Conservation (phyloP, 129 eudicot species). For the Escallonia rubra region DNA sequence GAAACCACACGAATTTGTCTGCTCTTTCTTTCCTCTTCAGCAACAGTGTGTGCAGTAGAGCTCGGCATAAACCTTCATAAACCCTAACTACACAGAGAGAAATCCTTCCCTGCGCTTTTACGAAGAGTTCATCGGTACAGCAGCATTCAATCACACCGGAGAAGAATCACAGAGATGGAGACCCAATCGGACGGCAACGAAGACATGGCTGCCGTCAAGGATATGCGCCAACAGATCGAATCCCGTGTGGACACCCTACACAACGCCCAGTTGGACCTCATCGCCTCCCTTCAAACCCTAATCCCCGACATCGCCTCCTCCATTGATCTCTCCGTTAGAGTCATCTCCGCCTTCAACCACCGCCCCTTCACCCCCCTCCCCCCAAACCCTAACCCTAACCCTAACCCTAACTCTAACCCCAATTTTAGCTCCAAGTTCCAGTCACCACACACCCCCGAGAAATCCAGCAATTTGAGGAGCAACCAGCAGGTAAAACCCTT, state of each 20-base stretch:
- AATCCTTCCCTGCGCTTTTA: neutral
- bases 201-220: constrained; percentile 45
- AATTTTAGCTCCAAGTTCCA: neutral
- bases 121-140: neutral
- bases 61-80: neutral
- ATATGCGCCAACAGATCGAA: constrained; percentile 56
- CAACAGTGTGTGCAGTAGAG: too few species aligned
- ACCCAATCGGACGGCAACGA: constrained; percentile 34
- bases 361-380: constrained; percentile 72
- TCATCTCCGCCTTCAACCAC: constrained; percentile 58
- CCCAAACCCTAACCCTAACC: constrained; percentile 41
- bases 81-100: neutral
- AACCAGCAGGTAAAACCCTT: neutral
- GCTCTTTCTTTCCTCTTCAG: too few species aligned
- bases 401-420: constrained; percentile 17
- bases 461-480: too few species aligned
- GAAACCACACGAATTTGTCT: too few species aligned
- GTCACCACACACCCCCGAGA: too few species aligned
- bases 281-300: constrained; percentile 69
- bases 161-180: constrained; percentile 34
- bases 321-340: constrained; percentile 70
- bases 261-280: constrained; percentile 62
- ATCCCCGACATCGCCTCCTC: constrained; percentile 76
- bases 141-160: neutral
- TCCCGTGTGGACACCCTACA: constrained; percentile 57